A percentile compares a stretch with the other conserved stretches of the same genome.
Evolutionary conservation across 192 early-diverging fungal genomes (phyloP).

Genomic region (Umbelopsis ramanniana): DNA sequence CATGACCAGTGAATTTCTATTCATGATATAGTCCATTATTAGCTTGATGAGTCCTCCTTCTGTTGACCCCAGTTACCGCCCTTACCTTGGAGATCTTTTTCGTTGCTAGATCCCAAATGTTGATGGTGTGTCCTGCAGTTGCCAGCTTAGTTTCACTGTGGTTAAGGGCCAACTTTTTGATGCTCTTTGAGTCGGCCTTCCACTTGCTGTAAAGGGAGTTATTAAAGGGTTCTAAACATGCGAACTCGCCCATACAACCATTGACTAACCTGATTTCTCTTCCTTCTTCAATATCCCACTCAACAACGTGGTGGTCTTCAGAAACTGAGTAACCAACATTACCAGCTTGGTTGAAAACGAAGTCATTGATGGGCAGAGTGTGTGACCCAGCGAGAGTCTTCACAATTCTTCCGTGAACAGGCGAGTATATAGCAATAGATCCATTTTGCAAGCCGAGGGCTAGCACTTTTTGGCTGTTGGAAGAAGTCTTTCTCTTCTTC

Average conservation of each 20-base stretch:
- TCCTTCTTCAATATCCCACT: constrained; percentile 59
- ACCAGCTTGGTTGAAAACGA: constrained; percentile 51
- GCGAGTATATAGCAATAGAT: constrained; percentile 52
- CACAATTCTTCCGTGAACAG: constrained; percentile 50
- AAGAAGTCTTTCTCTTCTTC: constrained; percentile 41
- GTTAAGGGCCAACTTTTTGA: constrained; percentile 51
- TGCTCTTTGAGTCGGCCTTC: constrained; percentile 53
- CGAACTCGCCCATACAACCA: not conserved
- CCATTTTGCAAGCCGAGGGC: constrained; percentile 57
- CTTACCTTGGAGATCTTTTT: constrained; percentile 48
- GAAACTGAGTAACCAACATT: constrained; percentile 52
- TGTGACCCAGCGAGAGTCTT: constrained; percentile 49
- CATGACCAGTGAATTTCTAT: constrained; percentile 58
- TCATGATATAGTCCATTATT: not conserved
- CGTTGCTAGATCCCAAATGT: constrained; percentile 53
- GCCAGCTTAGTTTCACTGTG: constrained; percentile 55
- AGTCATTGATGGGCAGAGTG: constrained; percentile 51
- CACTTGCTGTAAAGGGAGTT: constrained; percentile 41
- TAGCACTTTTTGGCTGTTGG: constrained; percentile 44
- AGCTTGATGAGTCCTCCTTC: not conserved
- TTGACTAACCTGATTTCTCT: constrained; percentile 35
- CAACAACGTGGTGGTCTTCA: constrained; percentile 53
- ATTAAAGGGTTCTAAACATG: not conserved
- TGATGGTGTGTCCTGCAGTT: constrained; percentile 60
- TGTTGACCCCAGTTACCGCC: not conserved